Conservation (phyloP, 164 flowering plant species). For the Macadamia tetraphylla region DNA sequence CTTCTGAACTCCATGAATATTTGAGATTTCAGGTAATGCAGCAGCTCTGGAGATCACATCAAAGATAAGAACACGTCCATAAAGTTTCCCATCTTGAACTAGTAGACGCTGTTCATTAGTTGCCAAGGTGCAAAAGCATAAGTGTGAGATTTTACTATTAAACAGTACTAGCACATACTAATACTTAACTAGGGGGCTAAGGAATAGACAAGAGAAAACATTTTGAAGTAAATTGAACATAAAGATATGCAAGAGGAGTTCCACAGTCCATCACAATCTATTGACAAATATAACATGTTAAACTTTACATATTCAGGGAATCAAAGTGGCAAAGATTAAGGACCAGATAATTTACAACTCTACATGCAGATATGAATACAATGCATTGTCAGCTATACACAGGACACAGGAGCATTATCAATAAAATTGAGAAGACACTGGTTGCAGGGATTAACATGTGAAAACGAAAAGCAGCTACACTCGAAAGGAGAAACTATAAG, state of each 20-base stretch:
- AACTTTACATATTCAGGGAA: too few species aligned
- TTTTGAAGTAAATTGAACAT: neutral
- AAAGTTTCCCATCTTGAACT: slow-evolving; percentile 93
- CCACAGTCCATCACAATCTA: neutral
- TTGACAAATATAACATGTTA: neutral
- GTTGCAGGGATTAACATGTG: neutral
- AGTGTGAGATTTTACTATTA: slow-evolving; percentile 5
- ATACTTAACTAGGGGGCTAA: neutral
- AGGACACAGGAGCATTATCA: neutral
- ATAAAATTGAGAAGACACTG: neutral
- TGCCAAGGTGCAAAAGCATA: slow-evolving; percentile 11
- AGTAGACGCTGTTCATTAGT: slow-evolving; percentile 57
- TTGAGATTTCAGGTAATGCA: slow-evolving; percentile 51
- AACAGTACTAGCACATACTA: neutral
- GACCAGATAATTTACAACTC: too few species aligned
- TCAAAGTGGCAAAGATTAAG: too few species aligned
- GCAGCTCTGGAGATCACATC: slow-evolving; percentile 71
- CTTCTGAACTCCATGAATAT: slow-evolving; percentile 53
- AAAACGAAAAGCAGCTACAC: neutral
- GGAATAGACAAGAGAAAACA: neutral
- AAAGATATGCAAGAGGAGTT: neutral
- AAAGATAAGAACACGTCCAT: slow-evolving; percentile 73
- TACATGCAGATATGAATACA: too few species aligned
- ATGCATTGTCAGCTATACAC: neutral
- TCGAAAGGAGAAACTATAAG: neutral